A percentile compares a stretch with the other conserved stretches of the same genome.
Evolutionary conservation across 2,329 filamentous ascomycete genomes (phyloP).

Genomic region (Grosmannia clavigera): DNA sequence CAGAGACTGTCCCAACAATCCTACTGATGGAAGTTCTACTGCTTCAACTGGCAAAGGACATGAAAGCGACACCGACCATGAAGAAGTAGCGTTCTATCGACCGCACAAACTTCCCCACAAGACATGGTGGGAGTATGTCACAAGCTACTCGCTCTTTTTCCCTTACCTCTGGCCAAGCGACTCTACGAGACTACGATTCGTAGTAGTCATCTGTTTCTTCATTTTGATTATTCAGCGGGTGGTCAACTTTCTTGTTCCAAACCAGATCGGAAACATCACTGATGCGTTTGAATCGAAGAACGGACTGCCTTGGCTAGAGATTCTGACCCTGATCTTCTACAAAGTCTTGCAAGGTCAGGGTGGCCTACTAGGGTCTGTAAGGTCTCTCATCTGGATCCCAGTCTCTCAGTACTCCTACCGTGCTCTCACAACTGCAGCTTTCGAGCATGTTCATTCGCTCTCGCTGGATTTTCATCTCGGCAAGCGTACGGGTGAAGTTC

Average conservation of each 20-base stretch:
- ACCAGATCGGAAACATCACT: constrained; percentile 71
- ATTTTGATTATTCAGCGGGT: constrained; percentile 70
- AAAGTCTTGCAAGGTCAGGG: constrained; percentile 80
- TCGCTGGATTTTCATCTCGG: constrained; percentile 94
- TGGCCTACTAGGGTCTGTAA: constrained; percentile 69
- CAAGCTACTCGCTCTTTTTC: constrained; percentile 86
- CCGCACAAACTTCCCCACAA: constrained; percentile 75
- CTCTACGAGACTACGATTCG: constrained; percentile 56
- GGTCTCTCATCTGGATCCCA: constrained; percentile 86
- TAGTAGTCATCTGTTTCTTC: constrained; percentile 71
- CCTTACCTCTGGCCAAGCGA: constrained; percentile 94
- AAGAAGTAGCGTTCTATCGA: constrained; percentile 73
- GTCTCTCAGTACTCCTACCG: constrained; percentile 95
- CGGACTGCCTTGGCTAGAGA: constrained; percentile 57
- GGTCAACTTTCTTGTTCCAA: constrained; percentile 77
- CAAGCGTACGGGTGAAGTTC: constrained; percentile 90
- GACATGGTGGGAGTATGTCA: constrained; percentile 92
- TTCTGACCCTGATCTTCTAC: constrained; percentile 64
- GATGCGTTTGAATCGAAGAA: constrained; percentile 44
- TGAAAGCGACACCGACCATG: constrained; percentile 27
- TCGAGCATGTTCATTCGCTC: constrained; percentile 91
- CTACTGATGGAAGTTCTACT: constrained; percentile 13
- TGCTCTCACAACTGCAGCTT: constrained; percentile 84
- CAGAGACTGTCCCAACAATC: constrained; percentile 30
- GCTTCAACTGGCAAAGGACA: neutral